These are phyloP conservation scores for Artomyces pyxidatus DNA, from an alignment of 768 basidiomycete species.

Conservation along the genomic window DNA sequence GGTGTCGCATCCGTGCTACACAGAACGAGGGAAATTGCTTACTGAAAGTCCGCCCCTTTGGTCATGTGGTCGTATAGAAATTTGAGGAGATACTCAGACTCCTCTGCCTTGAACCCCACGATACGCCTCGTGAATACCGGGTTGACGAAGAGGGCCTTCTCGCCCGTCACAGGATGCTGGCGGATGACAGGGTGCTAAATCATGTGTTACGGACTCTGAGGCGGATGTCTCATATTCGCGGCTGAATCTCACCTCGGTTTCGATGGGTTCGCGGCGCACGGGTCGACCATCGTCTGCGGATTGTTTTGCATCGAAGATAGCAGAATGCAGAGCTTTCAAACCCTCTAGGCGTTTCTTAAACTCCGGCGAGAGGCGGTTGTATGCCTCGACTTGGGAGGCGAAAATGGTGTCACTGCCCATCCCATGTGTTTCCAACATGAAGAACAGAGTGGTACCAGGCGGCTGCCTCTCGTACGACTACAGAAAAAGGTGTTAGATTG, in stretches of 20 bases:
- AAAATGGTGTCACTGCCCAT: slow-evolving; percentile 32
- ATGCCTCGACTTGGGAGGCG: slow-evolving; percentile 42
- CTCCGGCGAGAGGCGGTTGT: slow-evolving; percentile 48
- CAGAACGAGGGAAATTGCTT: too few relatives aligned
- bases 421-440: slow-evolving; percentile 63
- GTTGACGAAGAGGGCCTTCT: slow-evolving; percentile 79
- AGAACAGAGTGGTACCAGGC: slow-evolving; percentile 69
- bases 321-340: slow-evolving; percentile 47
- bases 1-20: too few relatives aligned
- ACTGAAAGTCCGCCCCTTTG: slow-evolving; percentile 63
- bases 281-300: background rate
- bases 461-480: slow-evolving; percentile 70
- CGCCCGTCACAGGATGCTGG: slow-evolving; percentile 79
- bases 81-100: slow-evolving; percentile 63
- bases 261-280: slow-evolving; percentile 10
- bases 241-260: slow-evolving; percentile 1
- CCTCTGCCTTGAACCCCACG: slow-evolving; percentile 72
- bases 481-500: background rate
- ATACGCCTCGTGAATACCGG: slow-evolving; percentile 73
- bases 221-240: too few relatives aligned
- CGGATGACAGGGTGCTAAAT: slow-evolving; percentile 24
- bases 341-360: slow-evolving; percentile 52
- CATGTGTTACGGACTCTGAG: too few relatives aligned
- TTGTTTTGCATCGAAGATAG: slow-evolving; percentile 33
- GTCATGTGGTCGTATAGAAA: slow-evolving; percentile 68